phyloP scores from a whole-genome alignment of 352 stramenopile genomes.

The Phytophthora meadii region DNA sequence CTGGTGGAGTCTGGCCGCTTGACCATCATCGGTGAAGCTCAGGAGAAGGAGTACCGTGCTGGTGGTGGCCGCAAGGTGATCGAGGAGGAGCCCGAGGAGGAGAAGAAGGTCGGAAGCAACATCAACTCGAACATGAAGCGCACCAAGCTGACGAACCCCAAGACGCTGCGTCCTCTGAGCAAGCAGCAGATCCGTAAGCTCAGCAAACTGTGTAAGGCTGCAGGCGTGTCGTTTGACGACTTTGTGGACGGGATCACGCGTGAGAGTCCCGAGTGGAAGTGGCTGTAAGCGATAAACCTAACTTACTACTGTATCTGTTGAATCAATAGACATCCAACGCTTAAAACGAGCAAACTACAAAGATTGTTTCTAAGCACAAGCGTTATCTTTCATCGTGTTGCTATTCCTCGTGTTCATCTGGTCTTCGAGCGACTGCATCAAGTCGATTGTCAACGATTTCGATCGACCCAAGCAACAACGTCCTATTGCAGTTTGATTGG shows the following conservation, averaged over 20 bases:
- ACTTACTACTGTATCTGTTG: slow-evolving; percentile 38
- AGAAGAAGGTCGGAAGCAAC: slow-evolving; percentile 53
- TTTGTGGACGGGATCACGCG: slow-evolving; percentile 63
- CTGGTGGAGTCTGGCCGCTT: slow-evolving; percentile 70
- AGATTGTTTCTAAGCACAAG: too few relatives aligned
- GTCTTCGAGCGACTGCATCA: not conserved
- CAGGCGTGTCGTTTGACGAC: slow-evolving; percentile 69
- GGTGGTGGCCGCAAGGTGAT: slow-evolving; percentile 71
- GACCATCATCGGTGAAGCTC: slow-evolving; percentile 72
- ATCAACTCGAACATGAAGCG: slow-evolving; percentile 63
- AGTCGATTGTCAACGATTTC: not conserved
- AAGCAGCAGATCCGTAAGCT: slow-evolving; percentile 80
- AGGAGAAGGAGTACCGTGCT: slow-evolving; percentile 76
- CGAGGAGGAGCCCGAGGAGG: slow-evolving; percentile 62
- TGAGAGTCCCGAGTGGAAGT: slow-evolving; percentile 77
- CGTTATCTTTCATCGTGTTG: slow-evolving; percentile 7
- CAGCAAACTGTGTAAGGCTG: slow-evolving; percentile 62
- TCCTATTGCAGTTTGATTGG: slow-evolving; percentile 5
- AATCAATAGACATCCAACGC: slow-evolving; percentile 37
- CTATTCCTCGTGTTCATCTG: slow-evolving; percentile 16
- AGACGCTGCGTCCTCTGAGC: slow-evolving; percentile 71
- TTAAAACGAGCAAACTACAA: slow-evolving; percentile 15
- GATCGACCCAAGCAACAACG: not conserved
- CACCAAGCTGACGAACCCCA: slow-evolving; percentile 76
- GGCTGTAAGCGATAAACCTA: slow-evolving; percentile 59